Conservation (phyloP, 1,139 yeast genomes). For the Meyerozyma smithsonii region DNA sequence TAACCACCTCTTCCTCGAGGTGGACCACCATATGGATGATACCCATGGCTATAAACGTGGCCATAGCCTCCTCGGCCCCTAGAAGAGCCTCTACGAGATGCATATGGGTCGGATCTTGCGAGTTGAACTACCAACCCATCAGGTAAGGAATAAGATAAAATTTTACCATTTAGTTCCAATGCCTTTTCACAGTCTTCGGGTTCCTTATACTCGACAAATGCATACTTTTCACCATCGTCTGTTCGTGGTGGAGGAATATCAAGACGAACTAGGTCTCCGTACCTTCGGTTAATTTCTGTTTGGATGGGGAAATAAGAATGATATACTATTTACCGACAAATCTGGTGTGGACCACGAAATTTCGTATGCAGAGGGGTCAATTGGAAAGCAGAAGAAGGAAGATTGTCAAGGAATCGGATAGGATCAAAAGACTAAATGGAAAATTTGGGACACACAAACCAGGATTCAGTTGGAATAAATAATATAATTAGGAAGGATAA, state of each 20-base stretch:
- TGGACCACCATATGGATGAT: constrained; percentile 13
- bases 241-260: constrained; percentile 69
- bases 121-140: constrained; percentile 49
- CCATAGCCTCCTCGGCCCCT: constrained; percentile 24
- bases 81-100: constrained; percentile 30
- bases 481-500: constrained; percentile 5
- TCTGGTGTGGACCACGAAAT: constrained; percentile 5
- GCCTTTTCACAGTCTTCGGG: constrained; percentile 61
- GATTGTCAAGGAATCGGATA: constrained; percentile 6
- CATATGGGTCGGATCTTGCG: constrained; percentile 54
- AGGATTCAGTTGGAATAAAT: constrained; percentile 4
- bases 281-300: constrained; percentile 27
- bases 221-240: constrained; percentile 60
- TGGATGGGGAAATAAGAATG: constrained; percentile 3
- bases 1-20: constrained; percentile 18
- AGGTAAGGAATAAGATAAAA: constrained; percentile 32
- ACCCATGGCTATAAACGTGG: constrained; percentile 14
- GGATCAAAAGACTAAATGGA: constrained; percentile 7
- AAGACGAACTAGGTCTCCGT: constrained; percentile 60
- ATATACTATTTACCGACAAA: constrained; percentile 7
- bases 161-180: constrained; percentile 46
- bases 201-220: constrained; percentile 67
- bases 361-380: neutral
- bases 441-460: constrained; percentile 4
- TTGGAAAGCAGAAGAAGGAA: constrained; percentile 4